Base-by-base conservation (phyloP, 345 rosid species). In the Populus ilicifolia region DNA sequence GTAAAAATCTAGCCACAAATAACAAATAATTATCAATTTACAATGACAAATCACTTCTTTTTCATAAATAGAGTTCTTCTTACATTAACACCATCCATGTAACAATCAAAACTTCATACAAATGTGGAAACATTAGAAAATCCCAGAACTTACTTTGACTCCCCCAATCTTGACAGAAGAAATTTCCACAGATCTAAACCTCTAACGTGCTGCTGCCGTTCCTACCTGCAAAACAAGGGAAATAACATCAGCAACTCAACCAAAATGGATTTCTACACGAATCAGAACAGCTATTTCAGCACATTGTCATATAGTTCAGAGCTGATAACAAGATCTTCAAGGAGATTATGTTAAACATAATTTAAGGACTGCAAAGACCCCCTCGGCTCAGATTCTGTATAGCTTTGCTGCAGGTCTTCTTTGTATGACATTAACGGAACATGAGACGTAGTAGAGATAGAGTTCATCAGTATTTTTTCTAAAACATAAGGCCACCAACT, bases 121-220 rank as follows among this genome's bases (percentile, higher is more conserved):
- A 23, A n/a, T n/a, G 14, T 56, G 29, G 27, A 56, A 56, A 56
- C 27, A 9, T 56, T 56, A 9, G 62, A 67, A 64, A 64, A 64
- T 33, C 10, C 36, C 35, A 30, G 46, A 67, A 66, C 86, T 70
- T 81, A 78, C 86, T 54, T 71, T 43, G 54, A 76, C 77, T 79
- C 79, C 84, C 68, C 88, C 88, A 73, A 83, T 74, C 79, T 81
- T 81, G 75, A 50, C 78, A 72, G 77, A 69, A 63, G 20, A 41
- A 39, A 66, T 54, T 63, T 23, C 12, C 38, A 35, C 30, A 21
- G 68, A 44, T 36, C 67, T 43, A 38, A 74, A 21, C 3, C 43
- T 66, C 23, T 29, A 74, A 56, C 4, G 25, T 54, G 61, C n/a
- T 54, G 21, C 11, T 21, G 61, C 61, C 63, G 27, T 56, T 36